Conservation (phyloP, 331 rosid species). For the Dryas integrifolia region DNA sequence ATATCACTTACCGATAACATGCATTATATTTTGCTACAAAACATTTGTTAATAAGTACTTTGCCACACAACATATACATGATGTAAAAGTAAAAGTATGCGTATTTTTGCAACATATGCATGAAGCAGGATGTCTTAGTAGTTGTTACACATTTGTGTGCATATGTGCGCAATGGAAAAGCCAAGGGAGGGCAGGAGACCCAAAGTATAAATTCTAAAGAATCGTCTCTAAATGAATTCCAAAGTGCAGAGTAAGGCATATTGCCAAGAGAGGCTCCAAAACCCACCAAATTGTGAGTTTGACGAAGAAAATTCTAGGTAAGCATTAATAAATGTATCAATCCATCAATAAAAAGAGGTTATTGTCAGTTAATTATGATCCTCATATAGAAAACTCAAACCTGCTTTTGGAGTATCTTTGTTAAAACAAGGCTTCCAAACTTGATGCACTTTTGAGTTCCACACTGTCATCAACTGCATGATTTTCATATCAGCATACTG, state of each 20-base stretch:
- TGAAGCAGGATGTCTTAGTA: constrained; percentile 6
- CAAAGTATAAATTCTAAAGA: not conserved
- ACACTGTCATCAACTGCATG: constrained; percentile 66
- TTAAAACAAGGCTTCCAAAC: constrained; percentile 76
- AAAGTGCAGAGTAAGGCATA: not conserved
- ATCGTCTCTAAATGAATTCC: not conserved
- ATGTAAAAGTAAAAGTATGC: not conserved
- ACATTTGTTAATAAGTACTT: not conserved
- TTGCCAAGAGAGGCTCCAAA: not conserved
- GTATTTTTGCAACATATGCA: not conserved
- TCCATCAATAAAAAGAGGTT: not conserved
- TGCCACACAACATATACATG: not conserved
- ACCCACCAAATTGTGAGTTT: not conserved
- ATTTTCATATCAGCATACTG: constrained; percentile 17
- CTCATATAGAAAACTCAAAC: constrained; percentile 33
- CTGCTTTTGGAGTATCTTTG: constrained; percentile 39
- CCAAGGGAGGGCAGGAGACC: not conserved
- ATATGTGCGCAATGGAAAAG: not conserved
- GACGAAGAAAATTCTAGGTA: not conserved
- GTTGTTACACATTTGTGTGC: not conserved
- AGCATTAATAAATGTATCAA: not conserved
- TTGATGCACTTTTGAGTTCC: constrained; percentile 52
- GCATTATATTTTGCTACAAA: not conserved
- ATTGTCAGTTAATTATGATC: not conserved
- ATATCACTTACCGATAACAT: not conserved